phyloP scores from a whole-genome alignment of 495 filamentous ascomycete genomes.

The Aspergillus haitiensis region DNA sequence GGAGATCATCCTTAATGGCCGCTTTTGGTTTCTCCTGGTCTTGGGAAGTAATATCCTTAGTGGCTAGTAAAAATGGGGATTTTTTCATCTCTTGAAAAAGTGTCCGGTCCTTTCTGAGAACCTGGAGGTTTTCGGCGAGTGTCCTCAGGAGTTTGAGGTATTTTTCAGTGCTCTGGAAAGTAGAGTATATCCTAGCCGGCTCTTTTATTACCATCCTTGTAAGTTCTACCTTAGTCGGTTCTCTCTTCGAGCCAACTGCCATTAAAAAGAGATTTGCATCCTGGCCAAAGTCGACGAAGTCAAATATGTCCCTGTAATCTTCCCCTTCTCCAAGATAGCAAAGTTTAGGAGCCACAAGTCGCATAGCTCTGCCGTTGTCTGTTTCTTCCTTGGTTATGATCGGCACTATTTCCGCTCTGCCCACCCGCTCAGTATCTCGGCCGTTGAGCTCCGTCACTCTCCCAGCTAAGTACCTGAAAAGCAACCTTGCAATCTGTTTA shows the following conservation, averaged over 20 bases:
- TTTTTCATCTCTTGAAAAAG: constrained; percentile 73
- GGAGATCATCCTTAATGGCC: constrained; percentile 25
- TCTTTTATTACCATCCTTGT: constrained; percentile 74
- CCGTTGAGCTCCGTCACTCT: constrained; percentile 69
- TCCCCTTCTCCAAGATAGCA: constrained; percentile 78
- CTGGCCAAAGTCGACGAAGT: constrained; percentile 90
- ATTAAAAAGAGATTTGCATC: constrained; percentile 87
- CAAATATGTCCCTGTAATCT: constrained; percentile 84
- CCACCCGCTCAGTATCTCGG: constrained; percentile 58
- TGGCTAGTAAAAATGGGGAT: constrained; percentile 77
- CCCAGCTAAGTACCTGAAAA: constrained; percentile 81
- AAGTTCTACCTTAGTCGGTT: constrained; percentile 83
- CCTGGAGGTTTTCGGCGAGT: constrained; percentile 66
- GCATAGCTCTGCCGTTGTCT: constrained; percentile 37
- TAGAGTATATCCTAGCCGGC: constrained; percentile 73
- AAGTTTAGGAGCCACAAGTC: constrained; percentile 59
- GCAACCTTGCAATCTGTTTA: constrained; percentile 59
- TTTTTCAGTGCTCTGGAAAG: constrained; percentile 76
- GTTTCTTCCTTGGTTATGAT: constrained; percentile 46
- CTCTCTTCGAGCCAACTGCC: constrained; percentile 81
- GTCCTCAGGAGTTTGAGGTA: constrained; percentile 79
- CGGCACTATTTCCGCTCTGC: constrained; percentile 69
- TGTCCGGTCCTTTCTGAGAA: constrained; percentile 73
- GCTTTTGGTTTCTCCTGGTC: constrained; percentile 22
- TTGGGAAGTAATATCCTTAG: constrained; percentile 63